A percentile compares a stretch with the other conserved stretches of the same genome.
Evolutionary conservation across 1,284 basidiomycete species (phyloP).

Genomic region (Trametes versicolor): DNA sequence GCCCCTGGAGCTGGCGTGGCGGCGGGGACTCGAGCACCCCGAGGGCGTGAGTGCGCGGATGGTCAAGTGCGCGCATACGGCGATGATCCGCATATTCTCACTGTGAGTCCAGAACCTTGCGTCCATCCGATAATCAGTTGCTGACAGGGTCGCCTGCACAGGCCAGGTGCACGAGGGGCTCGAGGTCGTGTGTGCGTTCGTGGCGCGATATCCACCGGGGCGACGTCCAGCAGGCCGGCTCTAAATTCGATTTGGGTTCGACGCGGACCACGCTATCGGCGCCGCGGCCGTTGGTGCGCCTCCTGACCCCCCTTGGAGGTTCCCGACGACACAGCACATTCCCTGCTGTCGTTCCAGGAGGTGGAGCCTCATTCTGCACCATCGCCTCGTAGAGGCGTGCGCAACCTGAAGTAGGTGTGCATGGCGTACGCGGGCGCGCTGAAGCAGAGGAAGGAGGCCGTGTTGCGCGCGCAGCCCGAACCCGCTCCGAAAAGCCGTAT

Average conservation of each 20-base stretch:
- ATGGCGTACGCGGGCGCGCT: constrained; percentile 75
- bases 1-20: constrained; percentile 50
- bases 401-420: constrained; percentile 71
- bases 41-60: constrained; percentile 53
- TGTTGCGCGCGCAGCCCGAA: constrained; percentile 35
- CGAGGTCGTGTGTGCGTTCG: constrained; percentile 62
- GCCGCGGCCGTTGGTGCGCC: constrained; percentile 69
- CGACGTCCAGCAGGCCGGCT: constrained; percentile 48
- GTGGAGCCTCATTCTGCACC: constrained; percentile 74
- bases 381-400: constrained; percentile 66
- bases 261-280: constrained; percentile 62
- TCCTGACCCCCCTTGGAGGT: constrained; percentile 61
- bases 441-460: constrained; percentile 61
- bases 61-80: constrained; percentile 71
- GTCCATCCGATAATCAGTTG: not conserved
- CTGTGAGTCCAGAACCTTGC: constrained; percentile 57
- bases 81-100: constrained; percentile 69
- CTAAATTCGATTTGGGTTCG: constrained; percentile 58
- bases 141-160: constrained; percentile 39
- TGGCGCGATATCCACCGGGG: constrained; percentile 65
- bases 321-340: constrained; percentile 75
- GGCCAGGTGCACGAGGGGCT: constrained; percentile 62
- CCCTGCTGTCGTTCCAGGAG: constrained; percentile 71
- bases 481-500: not conserved
- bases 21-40: constrained; percentile 28